Conservation (phyloP, 805 yeast species). For the Metschnikowia santaceciliae region DNA sequence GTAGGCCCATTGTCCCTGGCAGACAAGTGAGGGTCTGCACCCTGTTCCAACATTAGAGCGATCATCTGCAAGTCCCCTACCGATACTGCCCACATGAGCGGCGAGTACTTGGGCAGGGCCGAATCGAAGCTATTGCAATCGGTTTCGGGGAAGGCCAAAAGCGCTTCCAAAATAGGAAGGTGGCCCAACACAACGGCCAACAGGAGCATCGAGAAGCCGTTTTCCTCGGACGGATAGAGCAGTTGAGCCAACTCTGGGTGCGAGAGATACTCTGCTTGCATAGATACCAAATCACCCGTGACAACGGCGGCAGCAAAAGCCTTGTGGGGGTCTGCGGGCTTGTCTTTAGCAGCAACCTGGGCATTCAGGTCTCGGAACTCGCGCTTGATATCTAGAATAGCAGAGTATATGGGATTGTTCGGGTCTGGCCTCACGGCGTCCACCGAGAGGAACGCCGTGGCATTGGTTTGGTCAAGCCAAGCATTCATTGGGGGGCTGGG, state of each 20-base stretch:
- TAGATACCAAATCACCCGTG: constrained; percentile 35
- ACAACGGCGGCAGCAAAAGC: constrained; percentile 31
- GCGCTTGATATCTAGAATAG: constrained; percentile 7
- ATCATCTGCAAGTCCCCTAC: constrained; percentile 54
- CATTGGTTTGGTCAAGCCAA: constrained; percentile 2
- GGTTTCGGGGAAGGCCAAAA: constrained; percentile 40
- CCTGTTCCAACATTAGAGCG: constrained; percentile 53
- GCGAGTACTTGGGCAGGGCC: constrained; percentile 49
- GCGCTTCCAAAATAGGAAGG: constrained; percentile 41
- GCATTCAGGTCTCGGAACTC: neutral
- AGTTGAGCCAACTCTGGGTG: constrained; percentile 21
- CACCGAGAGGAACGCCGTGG: constrained; percentile 2
- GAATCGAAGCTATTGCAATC: constrained; percentile 52
- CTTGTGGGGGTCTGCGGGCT: constrained; percentile 6
- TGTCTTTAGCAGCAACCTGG: neutral
- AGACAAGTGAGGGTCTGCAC: constrained; percentile 56
- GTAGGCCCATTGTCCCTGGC: constrained; percentile 34
- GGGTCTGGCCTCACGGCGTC: constrained; percentile 6
- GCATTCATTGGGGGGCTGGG: constrained; percentile 6
- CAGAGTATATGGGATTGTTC: constrained; percentile 9
- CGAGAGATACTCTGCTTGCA: constrained; percentile 24
- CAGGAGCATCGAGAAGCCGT: constrained; percentile 35
- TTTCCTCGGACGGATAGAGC: constrained; percentile 22
- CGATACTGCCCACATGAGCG: constrained; percentile 85
- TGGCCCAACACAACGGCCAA: constrained; percentile 56